Evolutionary conservation across 768 basidiomycete genomes (phyloP).

Genomic region (Russula dissimulans): DNA sequence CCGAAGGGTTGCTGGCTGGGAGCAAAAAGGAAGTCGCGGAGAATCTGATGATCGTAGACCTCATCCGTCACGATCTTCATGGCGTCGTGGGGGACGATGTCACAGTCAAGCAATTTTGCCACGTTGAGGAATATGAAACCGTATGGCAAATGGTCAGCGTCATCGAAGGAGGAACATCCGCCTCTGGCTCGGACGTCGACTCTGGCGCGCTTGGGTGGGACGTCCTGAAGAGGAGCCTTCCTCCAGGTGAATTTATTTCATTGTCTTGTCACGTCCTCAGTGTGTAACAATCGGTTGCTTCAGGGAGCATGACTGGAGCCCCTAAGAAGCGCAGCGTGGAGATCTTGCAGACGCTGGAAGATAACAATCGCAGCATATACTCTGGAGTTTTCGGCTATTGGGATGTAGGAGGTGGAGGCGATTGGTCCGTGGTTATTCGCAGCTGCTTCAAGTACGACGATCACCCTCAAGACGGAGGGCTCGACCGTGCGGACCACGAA

Average conservation of each 20-base stretch:
- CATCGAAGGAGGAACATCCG: conserved; percentile 53
- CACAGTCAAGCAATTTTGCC: conserved; percentile 73
- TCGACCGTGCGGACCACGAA: conserved; percentile 8
- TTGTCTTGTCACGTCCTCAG: not conserved
- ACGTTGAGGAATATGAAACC: conserved; percentile 85
- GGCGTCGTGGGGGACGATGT: conserved; percentile 78
- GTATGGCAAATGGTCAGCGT: conserved; percentile 96
- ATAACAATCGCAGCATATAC: conserved; percentile 64
- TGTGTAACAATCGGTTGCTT: not conserved
- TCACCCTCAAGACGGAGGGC: conserved; percentile 5
- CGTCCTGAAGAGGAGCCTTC: conserved; percentile 67
- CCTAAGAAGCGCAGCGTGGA: conserved; percentile 93
- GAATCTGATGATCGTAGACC: conserved; percentile 97
- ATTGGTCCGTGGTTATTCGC: conserved; percentile 92
- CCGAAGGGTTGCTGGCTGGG: conserved; percentile 53
- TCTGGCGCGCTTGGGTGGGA: conserved; percentile 61
- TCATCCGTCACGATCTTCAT: conserved; percentile 89
- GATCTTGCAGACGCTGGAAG: conserved; percentile 75
- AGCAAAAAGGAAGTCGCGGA: conserved; percentile 88
- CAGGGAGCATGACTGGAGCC: conserved; percentile 96
- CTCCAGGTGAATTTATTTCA: conserved; percentile 53
- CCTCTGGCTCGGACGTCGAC: conserved; percentile 22
- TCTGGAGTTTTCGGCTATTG: conserved; percentile 93
- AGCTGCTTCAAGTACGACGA: conserved; percentile 76
- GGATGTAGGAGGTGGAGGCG: conserved; percentile 78